phyloP scores from a whole-genome alignment of 805 yeast species.

The Yamadazyma nakazawae region DNA sequence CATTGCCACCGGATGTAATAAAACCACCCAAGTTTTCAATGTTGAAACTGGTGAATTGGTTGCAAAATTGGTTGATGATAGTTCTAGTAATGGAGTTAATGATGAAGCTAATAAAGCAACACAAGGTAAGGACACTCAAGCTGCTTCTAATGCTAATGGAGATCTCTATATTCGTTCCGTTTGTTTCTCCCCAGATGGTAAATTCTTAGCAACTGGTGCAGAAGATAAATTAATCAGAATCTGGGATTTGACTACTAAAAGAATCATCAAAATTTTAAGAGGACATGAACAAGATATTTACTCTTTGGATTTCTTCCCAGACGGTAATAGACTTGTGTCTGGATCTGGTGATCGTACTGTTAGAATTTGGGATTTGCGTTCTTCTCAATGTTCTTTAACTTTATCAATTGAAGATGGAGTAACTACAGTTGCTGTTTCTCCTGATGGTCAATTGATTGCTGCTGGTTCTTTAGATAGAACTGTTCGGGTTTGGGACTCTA shows the following conservation, averaged over 20 bases:
- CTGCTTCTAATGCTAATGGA: conserved; percentile 51
- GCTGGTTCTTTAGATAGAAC: conserved; percentile 96
- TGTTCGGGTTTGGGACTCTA: conserved; percentile 95
- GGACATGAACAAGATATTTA: conserved; percentile 99
- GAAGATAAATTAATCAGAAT: conserved; percentile 88
- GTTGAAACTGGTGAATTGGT: conserved; percentile 88
- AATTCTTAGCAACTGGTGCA: conserved; percentile 90
- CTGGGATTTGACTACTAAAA: conserved; percentile 87
- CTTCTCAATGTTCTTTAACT: conserved; percentile 85
- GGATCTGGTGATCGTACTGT: conserved; percentile 98
- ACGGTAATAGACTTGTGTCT: conserved; percentile 87
- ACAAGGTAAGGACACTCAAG: conserved; percentile 14
- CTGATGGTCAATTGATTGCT: conserved; percentile 90
- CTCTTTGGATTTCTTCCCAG: conserved; percentile 91
- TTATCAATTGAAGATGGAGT: conserved; percentile 95
- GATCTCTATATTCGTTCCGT: conserved; percentile 94
- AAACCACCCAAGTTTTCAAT: conserved; percentile 89
- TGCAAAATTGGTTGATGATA: conserved; percentile 82
- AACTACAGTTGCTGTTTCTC: conserved; percentile 95
- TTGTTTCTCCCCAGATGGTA: conserved; percentile 91
- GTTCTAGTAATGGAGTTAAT: conserved; percentile 37
- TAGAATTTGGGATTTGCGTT: conserved; percentile 90
- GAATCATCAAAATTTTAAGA: conserved; percentile 78
- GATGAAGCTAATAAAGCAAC: conserved; percentile 40
- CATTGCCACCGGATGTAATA: conserved; percentile 95